Evolutionary conservation across 495 filamentous ascomycete species (phyloP).

Genomic region (Sordaria brevicollis): DNA sequence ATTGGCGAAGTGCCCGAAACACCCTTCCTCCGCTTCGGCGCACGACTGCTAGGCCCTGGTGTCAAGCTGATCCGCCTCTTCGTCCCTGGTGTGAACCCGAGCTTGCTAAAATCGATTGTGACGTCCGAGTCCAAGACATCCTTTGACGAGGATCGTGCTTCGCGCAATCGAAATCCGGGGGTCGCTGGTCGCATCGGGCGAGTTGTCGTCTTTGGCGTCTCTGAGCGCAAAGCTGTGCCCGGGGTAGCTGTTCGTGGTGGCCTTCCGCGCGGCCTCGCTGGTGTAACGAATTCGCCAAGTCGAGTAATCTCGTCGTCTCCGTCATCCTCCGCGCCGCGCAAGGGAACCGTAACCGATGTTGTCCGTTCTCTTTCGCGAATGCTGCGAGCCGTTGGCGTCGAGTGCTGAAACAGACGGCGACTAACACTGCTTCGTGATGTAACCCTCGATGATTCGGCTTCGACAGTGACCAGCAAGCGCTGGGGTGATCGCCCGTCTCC

Average conservation of each 20-base stretch:
- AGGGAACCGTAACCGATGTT: conserved; percentile 36
- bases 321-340: conserved; percentile 39
- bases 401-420: conserved; percentile 30
- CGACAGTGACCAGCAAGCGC: conserved; percentile 42
- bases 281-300: conserved; percentile 20
- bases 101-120: neutral
- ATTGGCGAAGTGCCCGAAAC: conserved; percentile 7
- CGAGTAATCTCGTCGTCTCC: conserved; percentile 15
- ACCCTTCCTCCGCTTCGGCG: conserved; percentile 19
- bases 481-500: conserved; percentile 38
- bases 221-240: neutral
- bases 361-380: conserved; percentile 18
- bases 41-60: conserved; percentile 4
- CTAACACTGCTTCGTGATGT: conserved; percentile 16
- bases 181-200: conserved; percentile 34
- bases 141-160: conserved; percentile 5
- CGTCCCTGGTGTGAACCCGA: neutral
- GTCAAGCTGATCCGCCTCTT: conserved; percentile 8
- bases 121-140: conserved; percentile 13
- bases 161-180: conserved; percentile 12
- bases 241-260: conserved; percentile 31
- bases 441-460: conserved; percentile 29
- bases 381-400: conserved; percentile 16
- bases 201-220: conserved; percentile 10
- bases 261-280: conserved; percentile 24